Base-by-base conservation (phyloP, 305 asterid genomes). In the Striga hermonthica region DNA sequence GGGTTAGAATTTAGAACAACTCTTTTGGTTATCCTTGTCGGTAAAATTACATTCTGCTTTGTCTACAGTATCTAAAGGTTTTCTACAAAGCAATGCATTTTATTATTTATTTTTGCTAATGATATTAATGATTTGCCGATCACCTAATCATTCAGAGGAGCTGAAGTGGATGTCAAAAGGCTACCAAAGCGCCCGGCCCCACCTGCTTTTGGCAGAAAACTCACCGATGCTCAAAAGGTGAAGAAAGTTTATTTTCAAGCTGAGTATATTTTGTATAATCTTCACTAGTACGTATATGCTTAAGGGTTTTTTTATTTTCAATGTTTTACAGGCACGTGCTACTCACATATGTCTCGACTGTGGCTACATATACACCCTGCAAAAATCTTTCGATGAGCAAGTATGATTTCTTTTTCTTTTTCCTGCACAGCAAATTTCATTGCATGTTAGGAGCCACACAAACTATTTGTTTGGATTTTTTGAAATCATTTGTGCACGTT, bases 331-430 rank as follows among this genome's bases (percentile, higher is more conserved):
- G 98, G 86, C 82, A 4, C 85, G 97, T 57, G 98, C 98, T 34
- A 87, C 91, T 66, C 98, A 92, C 72, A 92, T 89, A 65, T 92
- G 98, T 88, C 91, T 92, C 9, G 98, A 89, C 61, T 92, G 98
- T 67, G 98, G 98, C 69, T 92, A 79, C 82, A 87, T 92, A 53
- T 92, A 92, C 84, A 89, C 94, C 28, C 81, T 84, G 57, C 68
- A 55, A 55, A 92, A 92, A 71, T 69, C 97, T 44, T 92, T 92
- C 41, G 94, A 92, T 16, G 98, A 92, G 4, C 96, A 82, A 86
- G 98, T 86, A 79, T 82, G 82, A 65, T 70, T 28, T 61, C 64
- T 4, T 40, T 60, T 57, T 57, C 72, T 62, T 28, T 22, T 41
- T 13, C 2, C 2, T 22, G 31, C 40, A 14, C 15, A 12, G 22